A percentile compares a stretch with the other conserved stretches of the same genome.
Conservation (phyloP, 345 rosid genomes). For the Pistacia integerrima region DNA sequence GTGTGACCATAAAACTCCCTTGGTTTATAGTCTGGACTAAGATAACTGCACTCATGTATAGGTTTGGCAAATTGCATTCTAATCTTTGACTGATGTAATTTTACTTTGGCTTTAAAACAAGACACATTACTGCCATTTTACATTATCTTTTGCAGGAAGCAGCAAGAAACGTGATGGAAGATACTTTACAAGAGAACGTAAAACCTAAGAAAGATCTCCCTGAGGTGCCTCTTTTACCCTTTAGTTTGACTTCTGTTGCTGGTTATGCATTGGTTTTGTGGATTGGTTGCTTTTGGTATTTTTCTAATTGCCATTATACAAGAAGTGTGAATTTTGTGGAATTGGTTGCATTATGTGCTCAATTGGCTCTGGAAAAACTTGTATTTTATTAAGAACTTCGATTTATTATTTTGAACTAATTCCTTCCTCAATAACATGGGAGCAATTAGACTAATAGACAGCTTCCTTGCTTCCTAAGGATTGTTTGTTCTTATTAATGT, state of each 20-base stretch:
- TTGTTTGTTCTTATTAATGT: neutral
- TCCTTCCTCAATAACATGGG: neutral
- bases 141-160: constrained; percentile 47
- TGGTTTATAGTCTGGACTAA: neutral
- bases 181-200: constrained; percentile 23
- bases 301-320: neutral
- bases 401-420: neutral
- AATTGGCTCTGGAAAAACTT: neutral
- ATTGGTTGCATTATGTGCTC: neutral
- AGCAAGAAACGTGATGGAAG: constrained; percentile 34
- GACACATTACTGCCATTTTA: neutral
- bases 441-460: neutral
- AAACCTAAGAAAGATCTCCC: constrained; percentile 47
- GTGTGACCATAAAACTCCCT: neutral
- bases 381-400: neutral
- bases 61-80: neutral
- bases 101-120: neutral
- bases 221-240: constrained; percentile 43
- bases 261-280: constrained; percentile 3
- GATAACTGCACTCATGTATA: neutral
- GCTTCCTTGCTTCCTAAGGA: neutral
- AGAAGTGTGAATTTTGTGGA: neutral
- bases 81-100: neutral
- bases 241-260: constrained; percentile 6
- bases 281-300: neutral